Conservation (phyloP, 192 early-diverging fungal genomes). For the Backusella circina region DNA sequence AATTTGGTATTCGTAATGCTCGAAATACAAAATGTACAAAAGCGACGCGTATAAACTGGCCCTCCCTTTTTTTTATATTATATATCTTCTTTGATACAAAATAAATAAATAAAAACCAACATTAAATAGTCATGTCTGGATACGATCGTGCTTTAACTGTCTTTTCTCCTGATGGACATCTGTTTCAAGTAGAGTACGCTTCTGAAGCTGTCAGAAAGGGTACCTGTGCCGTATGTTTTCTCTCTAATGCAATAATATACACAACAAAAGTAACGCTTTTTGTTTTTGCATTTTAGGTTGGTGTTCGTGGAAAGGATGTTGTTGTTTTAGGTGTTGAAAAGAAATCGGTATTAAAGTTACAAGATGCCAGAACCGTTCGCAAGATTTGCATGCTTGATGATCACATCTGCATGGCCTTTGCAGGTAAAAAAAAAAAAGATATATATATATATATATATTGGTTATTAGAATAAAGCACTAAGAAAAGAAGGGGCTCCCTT, state of each 20-base stretch:
- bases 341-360: slow-evolving; percentile 92
- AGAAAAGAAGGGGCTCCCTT: neutral
- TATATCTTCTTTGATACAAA: neutral
- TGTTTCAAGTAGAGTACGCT: slow-evolving; percentile 99
- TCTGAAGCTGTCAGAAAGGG: slow-evolving; percentile 96
- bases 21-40: neutral
- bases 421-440: slow-evolving; percentile 55
- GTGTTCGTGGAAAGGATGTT: slow-evolving; percentile 86
- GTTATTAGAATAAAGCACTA: too few relatives aligned
- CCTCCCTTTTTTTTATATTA: neutral
- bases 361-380: slow-evolving; percentile 94
- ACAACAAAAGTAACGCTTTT: neutral
- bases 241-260: neutral
- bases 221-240: slow-evolving; percentile 83
- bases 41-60: neutral
- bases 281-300: slow-evolving; percentile 80
- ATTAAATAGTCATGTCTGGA: slow-evolving; percentile 34
- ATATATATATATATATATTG: too few relatives aligned
- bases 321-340: slow-evolving; percentile 97
- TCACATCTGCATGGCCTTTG: slow-evolving; percentile 95
- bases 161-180: slow-evolving; percentile 97
- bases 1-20: neutral
- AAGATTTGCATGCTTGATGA: slow-evolving; percentile 97
- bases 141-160: slow-evolving; percentile 90
- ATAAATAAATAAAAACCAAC: neutral